A percentile compares a stretch with the other conserved stretches of the same genome.
These are phyloP conservation scores for Colletotrichum sp. DNA, from an alignment of 2,329 filamentous ascomycete genomes.

Conservation along the genomic window DNA sequence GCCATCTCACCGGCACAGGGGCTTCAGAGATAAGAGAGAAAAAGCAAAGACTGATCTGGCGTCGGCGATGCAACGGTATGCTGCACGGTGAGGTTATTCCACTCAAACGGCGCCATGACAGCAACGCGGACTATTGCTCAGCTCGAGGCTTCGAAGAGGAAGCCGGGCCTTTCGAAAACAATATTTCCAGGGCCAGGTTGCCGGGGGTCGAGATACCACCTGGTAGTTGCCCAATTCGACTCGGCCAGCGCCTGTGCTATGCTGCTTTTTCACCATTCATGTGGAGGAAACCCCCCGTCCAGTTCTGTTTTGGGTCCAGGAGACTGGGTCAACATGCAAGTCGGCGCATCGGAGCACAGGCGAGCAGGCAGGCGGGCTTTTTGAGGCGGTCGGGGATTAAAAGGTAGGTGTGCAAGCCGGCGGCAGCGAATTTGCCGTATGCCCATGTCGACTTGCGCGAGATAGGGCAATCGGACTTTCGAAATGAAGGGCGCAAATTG, in stretches of 20 bases:
- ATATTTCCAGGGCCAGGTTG: background rate
- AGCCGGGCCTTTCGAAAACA: background rate
- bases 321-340: background rate
- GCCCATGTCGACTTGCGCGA: background rate
- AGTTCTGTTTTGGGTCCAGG: background rate
- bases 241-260: background rate
- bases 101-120: background rate
- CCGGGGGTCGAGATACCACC: constrained; percentile 3
- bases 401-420: background rate
- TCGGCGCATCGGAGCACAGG: background rate
- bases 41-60: background rate
- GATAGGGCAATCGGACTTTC: background rate
- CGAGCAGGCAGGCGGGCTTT: background rate
- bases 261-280: background rate
- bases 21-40: constrained; percentile 4
- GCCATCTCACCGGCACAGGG: background rate
- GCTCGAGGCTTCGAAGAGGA: background rate
- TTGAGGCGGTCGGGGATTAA: background rate
- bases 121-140: background rate
- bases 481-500: background rate
- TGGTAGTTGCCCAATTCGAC: background rate
- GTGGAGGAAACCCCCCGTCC: background rate
- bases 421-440: background rate
- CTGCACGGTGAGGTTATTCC: background rate
- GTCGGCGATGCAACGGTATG: background rate